Evolutionary conservation across 2,329 filamentous ascomycete species (phyloP).

Genomic region (Fusarium cicatricum): DNA sequence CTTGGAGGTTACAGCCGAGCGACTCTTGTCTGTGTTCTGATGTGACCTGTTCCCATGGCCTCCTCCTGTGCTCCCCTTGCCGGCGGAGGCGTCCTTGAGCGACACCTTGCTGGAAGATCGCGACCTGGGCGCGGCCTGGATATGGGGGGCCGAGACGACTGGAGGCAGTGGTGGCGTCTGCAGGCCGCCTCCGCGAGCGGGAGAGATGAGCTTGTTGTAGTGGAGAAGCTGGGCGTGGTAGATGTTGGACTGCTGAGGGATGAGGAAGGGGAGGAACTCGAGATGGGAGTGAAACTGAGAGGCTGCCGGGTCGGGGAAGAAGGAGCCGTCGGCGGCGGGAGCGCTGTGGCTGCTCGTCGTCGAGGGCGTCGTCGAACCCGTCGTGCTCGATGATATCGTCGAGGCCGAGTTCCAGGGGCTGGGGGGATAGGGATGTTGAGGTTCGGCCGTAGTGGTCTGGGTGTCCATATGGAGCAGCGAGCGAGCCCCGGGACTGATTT

Average conservation of each 20-base stretch:
- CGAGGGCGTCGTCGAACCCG: conserved; percentile 39
- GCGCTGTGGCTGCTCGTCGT: conserved; percentile 40
- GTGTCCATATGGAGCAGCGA: conserved; percentile 51
- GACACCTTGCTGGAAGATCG: conserved; percentile 68
- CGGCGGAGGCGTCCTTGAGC: conserved; percentile 58
- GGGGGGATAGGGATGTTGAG: conserved; percentile 50
- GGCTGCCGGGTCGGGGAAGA: conserved; percentile 42
- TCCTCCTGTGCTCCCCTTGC: conserved; percentile 60
- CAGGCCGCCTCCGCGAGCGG: conserved; percentile 63
- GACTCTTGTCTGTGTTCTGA: conserved; percentile 66
- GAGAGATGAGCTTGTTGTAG: conserved; percentile 71
- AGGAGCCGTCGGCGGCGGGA: conserved; percentile 44
- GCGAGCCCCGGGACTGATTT: conserved; percentile 41
- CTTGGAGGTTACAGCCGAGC: conserved; percentile 68
- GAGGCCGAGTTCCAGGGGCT: conserved; percentile 44
- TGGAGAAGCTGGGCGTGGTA: conserved; percentile 70
- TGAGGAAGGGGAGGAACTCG: conserved; percentile 64
- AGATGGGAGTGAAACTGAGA: conserved; percentile 54
- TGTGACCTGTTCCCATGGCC: conserved; percentile 72
- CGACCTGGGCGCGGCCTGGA: conserved; percentile 64
- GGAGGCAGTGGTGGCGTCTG: conserved; percentile 65
- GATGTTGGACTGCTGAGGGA: conserved; percentile 65
- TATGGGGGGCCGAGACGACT: conserved; percentile 62
- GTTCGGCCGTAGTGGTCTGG: conserved; percentile 49
- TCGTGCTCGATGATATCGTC: conserved; percentile 40